These are phyloP conservation scores for Ceratocystis eucalypticola DNA, from an alignment of 2,329 filamentous ascomycete genomes.

Conservation along the genomic window DNA sequence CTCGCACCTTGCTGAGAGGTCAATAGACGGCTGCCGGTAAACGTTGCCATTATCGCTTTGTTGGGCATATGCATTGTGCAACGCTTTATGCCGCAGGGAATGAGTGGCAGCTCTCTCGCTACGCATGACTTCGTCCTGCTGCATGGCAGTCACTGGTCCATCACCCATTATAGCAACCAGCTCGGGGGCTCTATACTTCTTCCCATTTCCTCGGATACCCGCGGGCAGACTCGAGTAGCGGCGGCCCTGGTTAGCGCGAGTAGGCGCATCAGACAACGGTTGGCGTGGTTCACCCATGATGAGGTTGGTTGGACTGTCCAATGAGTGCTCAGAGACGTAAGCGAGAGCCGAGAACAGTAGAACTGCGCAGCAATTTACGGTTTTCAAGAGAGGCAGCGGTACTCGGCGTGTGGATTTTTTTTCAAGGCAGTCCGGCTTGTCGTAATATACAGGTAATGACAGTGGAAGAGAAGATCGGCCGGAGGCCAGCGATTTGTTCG, in stretches of 20 bases:
- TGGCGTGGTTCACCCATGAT: constrained; percentile 1
- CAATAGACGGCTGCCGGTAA: neutral
- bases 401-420: neutral
- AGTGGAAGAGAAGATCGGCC: neutral
- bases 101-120: constrained; percentile 6
- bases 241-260: constrained; percentile 6
- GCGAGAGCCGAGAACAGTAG: neutral
- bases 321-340: neutral
- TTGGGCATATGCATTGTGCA: constrained; percentile 12
- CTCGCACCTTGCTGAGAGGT: constrained; percentile 25
- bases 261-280: constrained; percentile 6
- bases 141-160: neutral
- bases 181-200: constrained; percentile 18
- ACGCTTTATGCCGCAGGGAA: constrained; percentile 13
- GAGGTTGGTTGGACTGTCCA: neutral
- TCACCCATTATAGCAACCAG: constrained; percentile 14
- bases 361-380: neutral
- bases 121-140: constrained; percentile 16
- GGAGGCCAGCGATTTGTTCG: no score
- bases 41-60: neutral
- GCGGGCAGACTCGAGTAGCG: constrained; percentile 15
- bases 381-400: neutral
- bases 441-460: neutral
- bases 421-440: neutral
- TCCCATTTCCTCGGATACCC: constrained; percentile 6